Conservation (phyloP, 768 basidiomycete species). For the Pulveroboletus sp. region DNA sequence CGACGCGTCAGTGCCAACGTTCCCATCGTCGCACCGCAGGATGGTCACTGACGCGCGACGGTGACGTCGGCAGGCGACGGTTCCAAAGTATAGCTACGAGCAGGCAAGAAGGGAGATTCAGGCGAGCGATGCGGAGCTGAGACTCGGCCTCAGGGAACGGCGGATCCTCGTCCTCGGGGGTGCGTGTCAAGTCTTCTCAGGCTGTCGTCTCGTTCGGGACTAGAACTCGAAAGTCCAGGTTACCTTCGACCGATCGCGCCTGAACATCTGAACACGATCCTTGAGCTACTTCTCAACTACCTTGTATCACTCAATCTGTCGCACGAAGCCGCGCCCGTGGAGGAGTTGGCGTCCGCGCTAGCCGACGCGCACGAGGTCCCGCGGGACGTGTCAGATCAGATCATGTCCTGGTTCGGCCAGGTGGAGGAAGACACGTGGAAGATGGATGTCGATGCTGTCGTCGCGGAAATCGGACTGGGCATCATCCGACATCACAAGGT, state of each 20-base stretch:
- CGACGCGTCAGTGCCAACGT: constrained; percentile 22
- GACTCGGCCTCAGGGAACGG: constrained; percentile 56
- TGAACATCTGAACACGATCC: constrained; percentile 60
- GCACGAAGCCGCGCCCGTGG: constrained; percentile 49
- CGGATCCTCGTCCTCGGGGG: constrained; percentile 74
- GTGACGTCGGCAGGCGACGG: constrained; percentile 32
- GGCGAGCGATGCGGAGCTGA: constrained; percentile 76
- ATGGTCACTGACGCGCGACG: too few relatives aligned
- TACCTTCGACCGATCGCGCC: constrained; percentile 70
- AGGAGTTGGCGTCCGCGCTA: constrained; percentile 56
- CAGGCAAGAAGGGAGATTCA: constrained; percentile 66
- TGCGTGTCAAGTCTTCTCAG: constrained; percentile 18
- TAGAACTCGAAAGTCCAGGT: constrained; percentile 37
- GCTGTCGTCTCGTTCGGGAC: not conserved
- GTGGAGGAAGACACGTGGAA: constrained; percentile 55
- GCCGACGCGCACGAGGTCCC: constrained; percentile 72
- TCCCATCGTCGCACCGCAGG: too few relatives aligned
- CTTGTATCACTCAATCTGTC: constrained; percentile 62
- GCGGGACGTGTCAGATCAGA: constrained; percentile 55
- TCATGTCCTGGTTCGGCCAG: constrained; percentile 81
- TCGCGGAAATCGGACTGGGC: constrained; percentile 75
- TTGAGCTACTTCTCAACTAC: constrained; percentile 71
- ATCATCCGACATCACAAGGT: constrained; percentile 64
- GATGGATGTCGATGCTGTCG: constrained; percentile 56
- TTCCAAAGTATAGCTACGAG: constrained; percentile 48